phyloP scores from a whole-genome alignment of 345 rosid species.

The Citrus sp. region DNA sequence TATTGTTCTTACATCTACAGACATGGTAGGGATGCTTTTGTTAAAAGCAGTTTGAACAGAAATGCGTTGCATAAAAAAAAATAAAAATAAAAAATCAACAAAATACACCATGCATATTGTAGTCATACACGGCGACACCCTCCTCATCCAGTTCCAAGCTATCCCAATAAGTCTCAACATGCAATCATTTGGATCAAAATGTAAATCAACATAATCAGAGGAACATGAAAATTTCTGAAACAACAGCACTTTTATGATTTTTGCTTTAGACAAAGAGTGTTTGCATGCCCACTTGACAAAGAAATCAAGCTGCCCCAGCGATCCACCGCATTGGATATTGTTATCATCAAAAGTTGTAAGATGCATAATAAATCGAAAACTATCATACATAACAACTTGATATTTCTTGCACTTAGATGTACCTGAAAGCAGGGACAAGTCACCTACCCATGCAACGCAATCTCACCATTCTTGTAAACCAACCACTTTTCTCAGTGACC shows the following conservation, averaged over 20 bases:
- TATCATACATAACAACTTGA: neutral
- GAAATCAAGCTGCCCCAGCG: constrained; percentile 2
- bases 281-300: no score
- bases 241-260: neutral
- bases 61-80: no score
- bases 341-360: neutral
- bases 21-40: no score
- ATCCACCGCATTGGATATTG: neutral
- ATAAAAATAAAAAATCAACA: no score
- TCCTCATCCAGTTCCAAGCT: neutral
- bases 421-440: constrained; percentile 8
- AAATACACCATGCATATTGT: neutral
- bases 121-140: no score
- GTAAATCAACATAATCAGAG: neutral
- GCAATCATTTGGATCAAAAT: constrained; percentile 8
- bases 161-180: neutral
- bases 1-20: no score
- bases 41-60: no score
- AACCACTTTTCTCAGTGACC: neutral
- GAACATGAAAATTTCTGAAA: neutral
- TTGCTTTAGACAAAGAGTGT: neutral
- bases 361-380: neutral
- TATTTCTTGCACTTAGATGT: constrained; percentile 1
- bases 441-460: neutral
- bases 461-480: neutral